Base-by-base conservation (phyloP, 2,329 filamentous ascomycete species). In the Cytospora leucostoma region DNA sequence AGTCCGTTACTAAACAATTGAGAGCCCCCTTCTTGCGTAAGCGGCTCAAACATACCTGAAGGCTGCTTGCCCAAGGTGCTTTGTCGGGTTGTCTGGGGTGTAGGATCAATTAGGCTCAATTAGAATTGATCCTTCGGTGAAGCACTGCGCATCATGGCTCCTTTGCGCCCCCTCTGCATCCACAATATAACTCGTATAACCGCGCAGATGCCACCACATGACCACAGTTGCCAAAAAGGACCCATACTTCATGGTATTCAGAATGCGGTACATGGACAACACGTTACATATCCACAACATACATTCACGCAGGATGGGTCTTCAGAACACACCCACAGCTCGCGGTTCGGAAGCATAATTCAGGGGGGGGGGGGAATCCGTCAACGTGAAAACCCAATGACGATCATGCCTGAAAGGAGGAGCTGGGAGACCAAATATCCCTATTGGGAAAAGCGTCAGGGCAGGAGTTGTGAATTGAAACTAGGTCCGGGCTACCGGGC, bases 371-470 rank as follows among this genome's bases (percentile, higher is more conserved):
- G 50, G 8, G 49, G 4, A 51, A 7, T 13, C 3, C 33, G 5
- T 34, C 59, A 27, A 51, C 50, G 37, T 52, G 37, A n/a, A 47
- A 40, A 51, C 17, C 38, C 59, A 47, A 56, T 56, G 50, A 63
- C 40, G 38, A 59, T 63, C 51, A 59, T 63, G 50, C 38, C 56
- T 38, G 44, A 40, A 40, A 55, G 5, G 6, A 38, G 56, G 53
- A 59, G 54, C 51, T 59, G 57, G 37, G 27, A 34, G 34, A 10
- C 35, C 19, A 38, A 47, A 37, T 37, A 37, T 37, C 44, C 44
- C 10, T 10, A 58, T 60, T 53, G 37, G 61, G 64, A 6, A 40
- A 61, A 63, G 64, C 62, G 53, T 56, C 64, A 66, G 64, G 64
- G 56, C 64, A 56, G 37, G 54, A 58, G 50, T 34, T 27, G 27